A percentile compares a stretch with the other conserved stretches of the same genome.
Conservation (phyloP, 148 eudicot genomes). For the Rhododendron henanense region DNA sequence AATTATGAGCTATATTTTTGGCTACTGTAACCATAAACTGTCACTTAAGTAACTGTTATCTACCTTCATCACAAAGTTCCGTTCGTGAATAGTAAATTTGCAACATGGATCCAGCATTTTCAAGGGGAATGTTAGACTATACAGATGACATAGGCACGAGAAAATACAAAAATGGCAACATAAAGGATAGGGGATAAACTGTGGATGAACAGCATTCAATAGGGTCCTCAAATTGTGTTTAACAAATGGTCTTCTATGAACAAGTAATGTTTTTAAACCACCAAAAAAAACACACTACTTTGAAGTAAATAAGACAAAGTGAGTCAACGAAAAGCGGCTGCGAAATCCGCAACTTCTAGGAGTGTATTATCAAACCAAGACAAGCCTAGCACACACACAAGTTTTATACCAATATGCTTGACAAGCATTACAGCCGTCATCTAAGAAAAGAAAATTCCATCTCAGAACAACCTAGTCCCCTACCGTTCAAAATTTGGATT, state of each 20-base stretch:
- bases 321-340: not conserved
- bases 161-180: not conserved
- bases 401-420: not conserved
- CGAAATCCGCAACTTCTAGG: not conserved
- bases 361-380: not conserved
- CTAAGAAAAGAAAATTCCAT: not conserved
- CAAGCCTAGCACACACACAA: not conserved
- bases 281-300: not conserved
- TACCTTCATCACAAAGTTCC: not conserved
- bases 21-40: not conserved
- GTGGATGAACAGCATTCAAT: not conserved
- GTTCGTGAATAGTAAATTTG: not conserved
- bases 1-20: not conserved
- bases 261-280: not conserved
- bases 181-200: not conserved
- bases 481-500: not conserved
- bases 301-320: not conserved
- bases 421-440: not conserved
- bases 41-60: not conserved
- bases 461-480: not conserved
- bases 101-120: not conserved
- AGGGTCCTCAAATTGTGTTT: not conserved
- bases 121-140: not conserved
- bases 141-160: not conserved
- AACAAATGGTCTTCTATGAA: not conserved